Base-by-base conservation (phyloP, 2,329 filamentous ascomycete species). In the Penicillium sp. region DNA sequence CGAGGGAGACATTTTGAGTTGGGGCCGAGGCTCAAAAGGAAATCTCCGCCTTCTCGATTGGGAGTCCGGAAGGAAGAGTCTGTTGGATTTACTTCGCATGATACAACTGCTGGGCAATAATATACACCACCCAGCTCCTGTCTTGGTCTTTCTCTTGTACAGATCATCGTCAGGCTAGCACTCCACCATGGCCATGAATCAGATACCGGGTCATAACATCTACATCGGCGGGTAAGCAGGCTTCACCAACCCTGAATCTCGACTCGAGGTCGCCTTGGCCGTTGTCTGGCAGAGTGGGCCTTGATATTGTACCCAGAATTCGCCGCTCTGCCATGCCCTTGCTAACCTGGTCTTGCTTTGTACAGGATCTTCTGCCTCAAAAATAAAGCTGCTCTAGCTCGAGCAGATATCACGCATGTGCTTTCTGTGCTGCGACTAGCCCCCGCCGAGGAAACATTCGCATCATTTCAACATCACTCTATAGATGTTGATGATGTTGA, bases 401-500 rank as follows among this genome's bases (percentile, higher is more conserved):
- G 89, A 63, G 86, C 87, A 65, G 87, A 88, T 65, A 92, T 99
- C 73, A 96, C 92, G 2, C 93, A 97, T 77, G 85, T 98, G 33
- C 82, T 98, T n/a, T 96, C 93, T 4, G 90, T 95, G 41, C 76
- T 94, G 60, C 85, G 85, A 49, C 83, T 89, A 66, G 82, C 84
- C 44, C 76, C 85, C 50, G 79, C 84, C 66, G 77, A 82, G 66
- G 78, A 79, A 60, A 81, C 83, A 41, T 87, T 86, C 70, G 81
- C 84, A 63, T 80, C 83, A 43, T 92, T 87, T 73, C 79, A 87
- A 63, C 92, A 96, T 73, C 82, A 91, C 66, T 83, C 87, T 60
- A 89, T 98, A 64, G 89, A 96, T 65, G 87, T 97, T 44, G 91
- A 98, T 75, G 95, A 99, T 79, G 86, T 93, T 53, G 91, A 94